These are phyloP conservation scores for Wilcoxina mikolae DNA, from an alignment of 495 filamentous ascomycete species.

Conservation along the genomic window DNA sequence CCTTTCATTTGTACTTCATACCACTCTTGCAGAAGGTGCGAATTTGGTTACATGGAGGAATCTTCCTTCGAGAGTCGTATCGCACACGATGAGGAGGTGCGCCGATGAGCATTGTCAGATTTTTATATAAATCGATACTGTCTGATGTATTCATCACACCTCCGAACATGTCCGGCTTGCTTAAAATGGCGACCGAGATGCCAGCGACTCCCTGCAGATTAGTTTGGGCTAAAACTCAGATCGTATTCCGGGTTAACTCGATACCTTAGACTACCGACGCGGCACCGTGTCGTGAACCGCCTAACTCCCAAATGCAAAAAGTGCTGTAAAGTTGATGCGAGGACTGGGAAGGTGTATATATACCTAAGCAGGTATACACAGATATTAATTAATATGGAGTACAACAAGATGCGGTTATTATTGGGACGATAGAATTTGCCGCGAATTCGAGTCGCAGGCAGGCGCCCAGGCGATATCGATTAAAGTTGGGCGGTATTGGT, in stretches of 20 bases:
- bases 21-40: not conserved
- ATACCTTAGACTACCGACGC: not conserved
- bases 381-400: too few relatives aligned
- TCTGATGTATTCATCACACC: not conserved
- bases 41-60: not conserved
- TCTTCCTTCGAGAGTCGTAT: not conserved
- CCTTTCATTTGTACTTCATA: slow-evolving; percentile 1
- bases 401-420: too few relatives aligned
- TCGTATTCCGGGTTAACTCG: not conserved
- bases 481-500: not conserved
- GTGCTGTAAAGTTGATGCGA: too few relatives aligned
- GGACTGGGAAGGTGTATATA: too few relatives aligned
- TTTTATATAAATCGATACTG: not conserved
- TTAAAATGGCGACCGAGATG: not conserved
- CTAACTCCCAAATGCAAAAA: too few relatives aligned
- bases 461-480: not conserved
- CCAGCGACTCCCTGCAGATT: not conserved
- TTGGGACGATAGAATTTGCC: too few relatives aligned
- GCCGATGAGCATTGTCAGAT: not conserved
- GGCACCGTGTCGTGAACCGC: too few relatives aligned
- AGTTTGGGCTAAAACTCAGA: not conserved
- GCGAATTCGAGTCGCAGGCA: not conserved
- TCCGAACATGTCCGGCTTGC: not conserved
- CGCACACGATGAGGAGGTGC: not conserved
- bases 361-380: too few relatives aligned